A percentile compares a stretch with the other conserved stretches of the same genome.
Conservation (phyloP, 139 green algal species). For the Chlorokybus atmophyticus region DNA sequence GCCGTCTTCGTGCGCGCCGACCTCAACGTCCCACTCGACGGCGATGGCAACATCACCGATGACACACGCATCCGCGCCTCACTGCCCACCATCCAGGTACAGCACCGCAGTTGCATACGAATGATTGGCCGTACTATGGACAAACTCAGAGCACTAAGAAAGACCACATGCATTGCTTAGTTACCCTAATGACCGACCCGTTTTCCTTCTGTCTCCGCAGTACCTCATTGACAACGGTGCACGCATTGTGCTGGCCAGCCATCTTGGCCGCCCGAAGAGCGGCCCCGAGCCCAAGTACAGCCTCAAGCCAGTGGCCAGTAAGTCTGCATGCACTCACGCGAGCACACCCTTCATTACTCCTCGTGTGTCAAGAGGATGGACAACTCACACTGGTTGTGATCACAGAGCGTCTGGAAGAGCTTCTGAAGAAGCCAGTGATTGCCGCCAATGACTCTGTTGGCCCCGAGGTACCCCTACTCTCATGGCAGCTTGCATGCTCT, state of each 20-base stretch:
- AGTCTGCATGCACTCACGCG: background rate
- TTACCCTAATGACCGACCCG: too few relatives aligned
- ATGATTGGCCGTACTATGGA: conserved; percentile 42
- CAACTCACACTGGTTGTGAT: background rate
- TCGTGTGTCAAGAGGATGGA: background rate
- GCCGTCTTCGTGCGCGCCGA: conserved; percentile 69
- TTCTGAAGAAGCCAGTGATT: conserved; percentile 66
- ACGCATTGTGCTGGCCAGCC: conserved; percentile 89
- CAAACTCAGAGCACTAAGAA: background rate
- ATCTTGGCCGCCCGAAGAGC: conserved; percentile 92
- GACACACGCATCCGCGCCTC: conserved; percentile 95
- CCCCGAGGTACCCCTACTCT: too few relatives aligned
- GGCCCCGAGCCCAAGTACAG: conserved; percentile 92
- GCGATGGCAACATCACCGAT: conserved; percentile 80
- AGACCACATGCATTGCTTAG: background rate
- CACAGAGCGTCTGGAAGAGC: conserved; percentile 58
- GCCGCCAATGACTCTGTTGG: conserved; percentile 95
- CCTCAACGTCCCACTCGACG: conserved; percentile 97
- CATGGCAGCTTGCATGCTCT: too few relatives aligned
- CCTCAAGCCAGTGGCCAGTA: conserved; percentile 55
- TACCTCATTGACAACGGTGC: conserved; percentile 87
- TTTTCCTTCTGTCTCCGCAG: too few relatives aligned
- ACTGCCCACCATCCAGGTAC: conserved; percentile 88
- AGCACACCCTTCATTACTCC: background rate
- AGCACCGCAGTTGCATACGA: too few relatives aligned